A percentile compares a stretch with the other conserved stretches of the same genome.
Evolutionary conservation across 2,329 filamentous ascomycete genomes (phyloP).

Genomic region (Podosphaera fusca): DNA sequence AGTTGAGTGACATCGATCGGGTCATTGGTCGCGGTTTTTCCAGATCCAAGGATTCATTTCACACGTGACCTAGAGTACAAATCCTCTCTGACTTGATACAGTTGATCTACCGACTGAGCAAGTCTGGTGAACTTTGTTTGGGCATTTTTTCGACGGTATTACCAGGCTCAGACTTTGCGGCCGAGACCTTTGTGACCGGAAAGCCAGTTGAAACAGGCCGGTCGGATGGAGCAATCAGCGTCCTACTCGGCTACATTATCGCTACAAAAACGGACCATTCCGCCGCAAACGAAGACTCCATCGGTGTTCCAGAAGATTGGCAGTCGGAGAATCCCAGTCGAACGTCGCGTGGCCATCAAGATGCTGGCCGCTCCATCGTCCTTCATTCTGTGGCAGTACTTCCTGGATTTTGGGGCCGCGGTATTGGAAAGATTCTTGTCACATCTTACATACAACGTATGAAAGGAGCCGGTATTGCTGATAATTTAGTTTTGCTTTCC

Average conservation of each 20-base stretch:
- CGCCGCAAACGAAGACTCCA: constrained; percentile 50
- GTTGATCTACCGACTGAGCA: constrained; percentile 54
- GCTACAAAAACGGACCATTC: constrained; percentile 43
- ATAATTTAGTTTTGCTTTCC: constrained; percentile 54
- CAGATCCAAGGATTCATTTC: too few relatives aligned
- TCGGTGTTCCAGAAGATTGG: constrained; percentile 52
- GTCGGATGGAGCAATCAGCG: constrained; percentile 28
- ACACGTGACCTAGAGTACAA: not conserved
- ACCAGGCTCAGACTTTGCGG: constrained; percentile 24
- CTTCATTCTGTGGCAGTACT: constrained; percentile 66
- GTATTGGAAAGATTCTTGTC: constrained; percentile 51
- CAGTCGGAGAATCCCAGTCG: constrained; percentile 22
- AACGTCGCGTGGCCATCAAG: constrained; percentile 41
- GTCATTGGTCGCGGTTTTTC: too few relatives aligned
- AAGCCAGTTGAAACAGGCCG: constrained; percentile 35
- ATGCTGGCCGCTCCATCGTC: constrained; percentile 50
- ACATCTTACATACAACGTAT: constrained; percentile 58
- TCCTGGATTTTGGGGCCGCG: constrained; percentile 49
- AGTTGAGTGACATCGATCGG: constrained; percentile 6
- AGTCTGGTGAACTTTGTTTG: constrained; percentile 53
- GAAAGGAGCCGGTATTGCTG: constrained; percentile 42
- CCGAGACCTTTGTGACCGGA: constrained; percentile 30
- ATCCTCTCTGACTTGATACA: constrained; percentile 17
- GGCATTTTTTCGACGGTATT: constrained; percentile 54
- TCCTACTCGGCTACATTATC: constrained; percentile 58